Evolutionary conservation across 352 stramenopile genomes (phyloP), one percentile per base, ranked within the genome.

Genomic region (Globisporangium yorkense): DNA sequence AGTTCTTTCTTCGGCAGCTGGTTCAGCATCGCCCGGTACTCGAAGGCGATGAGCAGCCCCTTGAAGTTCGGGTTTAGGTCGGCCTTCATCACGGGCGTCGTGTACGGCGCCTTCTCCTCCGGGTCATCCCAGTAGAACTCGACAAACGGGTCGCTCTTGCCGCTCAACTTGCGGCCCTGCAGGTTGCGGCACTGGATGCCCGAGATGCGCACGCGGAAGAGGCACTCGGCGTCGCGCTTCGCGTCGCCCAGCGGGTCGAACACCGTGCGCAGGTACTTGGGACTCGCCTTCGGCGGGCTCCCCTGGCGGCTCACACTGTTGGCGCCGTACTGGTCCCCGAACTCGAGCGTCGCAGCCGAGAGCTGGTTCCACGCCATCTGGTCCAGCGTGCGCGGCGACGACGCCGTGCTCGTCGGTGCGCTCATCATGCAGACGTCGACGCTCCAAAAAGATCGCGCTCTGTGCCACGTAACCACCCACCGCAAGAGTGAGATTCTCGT

Each of bases 11-110:
- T 88, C 5, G 70, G 54, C 27, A 96, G 62, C 40, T 65, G 60
- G 35, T 75, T 74, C 0, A 96, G 68, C 53, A 73, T 62, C 20
- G 74, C 75, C 49, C 88, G 85, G 70, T 96, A 94, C 72, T 96
- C 86, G 54, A 96, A 94, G 8, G 80, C 71, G 59, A 96, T 89
- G 31, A 93, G 70, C 48, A 94, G 54, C 7, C 86, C 86, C 59
- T 96, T 96, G 66, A 87, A 96, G 58, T 92, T 96, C 13, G 86
- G 86, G 54, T 96, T 96, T 54, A 96, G 70, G 49, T 96, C 86
- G 37, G 68, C 72, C 52, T 94, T 94, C 56, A 96, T 86, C 50
- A 93, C 81, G 6, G 86, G 86, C 31, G 86, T 96, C 18, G 71
- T 68, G 64, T 91, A 96, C 45, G 84, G 84, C 7, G 75, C 63